Conservation (phyloP, 768 basidiomycete genomes). For the Suillus ampliporus region DNA sequence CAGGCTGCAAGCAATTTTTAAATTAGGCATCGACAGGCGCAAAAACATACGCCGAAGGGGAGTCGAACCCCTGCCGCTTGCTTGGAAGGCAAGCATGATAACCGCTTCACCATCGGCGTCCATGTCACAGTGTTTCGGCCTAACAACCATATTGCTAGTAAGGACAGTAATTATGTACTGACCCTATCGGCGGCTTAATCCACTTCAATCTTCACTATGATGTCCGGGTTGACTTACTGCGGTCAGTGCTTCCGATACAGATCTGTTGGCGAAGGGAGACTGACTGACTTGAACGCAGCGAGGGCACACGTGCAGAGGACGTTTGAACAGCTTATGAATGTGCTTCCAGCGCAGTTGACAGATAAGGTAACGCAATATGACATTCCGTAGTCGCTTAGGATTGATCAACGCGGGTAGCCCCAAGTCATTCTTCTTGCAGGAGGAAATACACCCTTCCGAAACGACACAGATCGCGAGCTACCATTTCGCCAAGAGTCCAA, state of each 20-base stretch:
- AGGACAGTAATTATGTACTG: too few species aligned
- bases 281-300: not conserved
- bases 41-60: constrained; percentile 55
- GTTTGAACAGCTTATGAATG: constrained; percentile 3
- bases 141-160: not conserved
- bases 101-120: constrained; percentile 84
- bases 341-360: constrained; percentile 1
- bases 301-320: constrained; percentile 3
- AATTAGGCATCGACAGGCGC: not conserved
- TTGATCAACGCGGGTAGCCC: constrained; percentile 46
- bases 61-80: constrained; percentile 80
- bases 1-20: too few species aligned
- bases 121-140: not conserved
- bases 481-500: constrained; percentile 81
- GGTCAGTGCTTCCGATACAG: not conserved
- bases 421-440: constrained; percentile 75
- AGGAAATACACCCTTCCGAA: constrained; percentile 63
- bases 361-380: constrained; percentile 6
- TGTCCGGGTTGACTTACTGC: not conserved
- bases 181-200: too few species aligned
- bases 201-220: not conserved
- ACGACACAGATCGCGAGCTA: constrained; percentile 88
- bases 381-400: not conserved
- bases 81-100: constrained; percentile 93
- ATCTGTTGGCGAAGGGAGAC: not conserved